Conservation (phyloP, 1,139 yeast species). For the Martiniozyma asiatica region DNA sequence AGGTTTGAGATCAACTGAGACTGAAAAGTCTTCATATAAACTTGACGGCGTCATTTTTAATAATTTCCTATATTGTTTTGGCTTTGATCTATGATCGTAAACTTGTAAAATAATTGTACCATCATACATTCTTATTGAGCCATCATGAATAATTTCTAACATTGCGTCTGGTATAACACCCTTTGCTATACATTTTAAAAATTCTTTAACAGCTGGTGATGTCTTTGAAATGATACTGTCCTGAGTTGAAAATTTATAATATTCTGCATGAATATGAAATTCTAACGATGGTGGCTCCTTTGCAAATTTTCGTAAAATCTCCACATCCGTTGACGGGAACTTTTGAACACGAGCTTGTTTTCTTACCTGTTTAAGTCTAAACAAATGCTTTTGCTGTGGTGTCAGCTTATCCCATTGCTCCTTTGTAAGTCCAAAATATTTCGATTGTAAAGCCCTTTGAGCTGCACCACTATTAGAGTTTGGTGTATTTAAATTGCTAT, state of each 20-base stretch:
- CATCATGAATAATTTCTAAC: constrained; percentile 79
- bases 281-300: constrained; percentile 73
- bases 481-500: background rate
- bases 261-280: constrained; percentile 83
- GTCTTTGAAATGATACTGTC: constrained; percentile 75
- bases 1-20: constrained; percentile 69
- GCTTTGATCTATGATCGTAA: constrained; percentile 58
- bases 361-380: constrained; percentile 34
- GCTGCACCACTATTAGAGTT: no score
- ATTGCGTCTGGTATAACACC: constrained; percentile 85
- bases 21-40: constrained; percentile 72
- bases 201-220: constrained; percentile 69
- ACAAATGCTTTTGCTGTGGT: constrained; percentile 31
- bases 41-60: constrained; percentile 73
- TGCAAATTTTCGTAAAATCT: constrained; percentile 66
- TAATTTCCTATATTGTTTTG: constrained; percentile 65
- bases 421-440: constrained; percentile 24
- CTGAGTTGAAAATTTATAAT: constrained; percentile 66
- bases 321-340: constrained; percentile 62
- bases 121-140: constrained; percentile 72
- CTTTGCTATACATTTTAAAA: constrained; percentile 63
- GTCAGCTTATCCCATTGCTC: constrained; percentile 24
- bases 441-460: constrained; percentile 6
- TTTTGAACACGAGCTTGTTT: constrained; percentile 37
- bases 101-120: constrained; percentile 82